Evolutionary conservation across 345 rosid genomes (phyloP).

Genomic region (Psidium friedrichsthalianum): DNA sequence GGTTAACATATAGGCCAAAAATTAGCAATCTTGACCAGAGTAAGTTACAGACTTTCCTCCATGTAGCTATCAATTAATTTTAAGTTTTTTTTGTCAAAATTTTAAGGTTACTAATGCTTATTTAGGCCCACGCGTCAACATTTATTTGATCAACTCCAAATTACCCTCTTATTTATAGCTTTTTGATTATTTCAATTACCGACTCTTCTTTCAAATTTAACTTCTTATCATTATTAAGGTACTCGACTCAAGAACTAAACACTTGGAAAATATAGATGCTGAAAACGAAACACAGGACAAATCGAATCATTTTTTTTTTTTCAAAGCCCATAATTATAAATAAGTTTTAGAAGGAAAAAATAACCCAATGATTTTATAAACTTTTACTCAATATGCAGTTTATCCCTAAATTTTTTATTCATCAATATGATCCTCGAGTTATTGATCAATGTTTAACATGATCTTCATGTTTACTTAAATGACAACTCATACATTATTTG

Average conservation of each 20-base stretch:
- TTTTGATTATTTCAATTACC: not conserved
- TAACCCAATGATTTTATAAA: too few relatives aligned
- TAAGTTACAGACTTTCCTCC: not conserved
- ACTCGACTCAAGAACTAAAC: not conserved
- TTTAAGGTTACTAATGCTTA: not conserved
- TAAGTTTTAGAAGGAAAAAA: not conserved
- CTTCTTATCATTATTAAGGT: not conserved
- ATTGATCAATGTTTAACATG: accelerated
- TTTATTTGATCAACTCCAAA: not conserved
- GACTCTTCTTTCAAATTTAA: not conserved
- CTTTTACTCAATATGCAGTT: accelerated
- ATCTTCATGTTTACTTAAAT: not conserved
- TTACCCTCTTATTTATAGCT: not conserved
- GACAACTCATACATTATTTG: not conserved
- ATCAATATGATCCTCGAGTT: accelerated
- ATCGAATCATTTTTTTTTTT: too few relatives aligned
- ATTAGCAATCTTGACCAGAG: not conserved
- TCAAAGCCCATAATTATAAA: not conserved
- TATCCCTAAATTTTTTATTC: not conserved
- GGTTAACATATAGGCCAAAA: too few relatives aligned
- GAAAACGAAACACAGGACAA: not conserved
- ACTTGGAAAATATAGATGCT: not conserved
- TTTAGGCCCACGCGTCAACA: accelerated
- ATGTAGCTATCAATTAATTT: not conserved
- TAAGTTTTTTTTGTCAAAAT: too few relatives aligned